These are phyloP conservation scores for Cymbopogon citratus DNA, from an alignment of 176 grass and related monocot genomes.

Conservation along the genomic window DNA sequence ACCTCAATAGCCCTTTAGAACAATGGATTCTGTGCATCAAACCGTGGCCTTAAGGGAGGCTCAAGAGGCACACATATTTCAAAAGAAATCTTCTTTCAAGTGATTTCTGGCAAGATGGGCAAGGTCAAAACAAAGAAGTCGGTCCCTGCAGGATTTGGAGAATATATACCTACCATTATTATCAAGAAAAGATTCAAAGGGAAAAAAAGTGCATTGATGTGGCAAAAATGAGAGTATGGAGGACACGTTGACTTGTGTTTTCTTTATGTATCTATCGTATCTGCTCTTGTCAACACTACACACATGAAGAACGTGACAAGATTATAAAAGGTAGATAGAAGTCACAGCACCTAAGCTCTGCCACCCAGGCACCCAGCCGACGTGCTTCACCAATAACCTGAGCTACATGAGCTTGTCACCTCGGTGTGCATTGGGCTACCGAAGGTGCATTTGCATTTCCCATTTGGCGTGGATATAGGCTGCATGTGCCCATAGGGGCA, in stretches of 20 bases:
- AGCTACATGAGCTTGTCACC: not conserved
- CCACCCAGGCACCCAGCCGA: not conserved
- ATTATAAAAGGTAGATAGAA: not conserved
- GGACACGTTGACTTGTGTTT: not conserved
- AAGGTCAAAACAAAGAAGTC: constrained; percentile 7
- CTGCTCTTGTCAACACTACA: not conserved
- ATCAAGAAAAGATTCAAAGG: constrained; percentile 17
- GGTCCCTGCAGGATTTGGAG: not conserved
- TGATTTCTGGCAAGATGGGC: not conserved
- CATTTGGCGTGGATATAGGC: not conserved
- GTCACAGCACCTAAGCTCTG: not conserved
- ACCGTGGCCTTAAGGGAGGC: constrained; percentile 7
- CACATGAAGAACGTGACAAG: not conserved
- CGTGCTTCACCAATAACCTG: not conserved
- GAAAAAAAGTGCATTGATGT: not conserved
- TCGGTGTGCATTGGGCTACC: not conserved
- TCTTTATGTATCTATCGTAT: not conserved
- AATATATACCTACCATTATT: constrained; percentile 36
- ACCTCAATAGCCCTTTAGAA: constrained; percentile 9
- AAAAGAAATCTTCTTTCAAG: not conserved
- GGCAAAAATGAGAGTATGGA: not conserved
- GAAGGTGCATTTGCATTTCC: not conserved
- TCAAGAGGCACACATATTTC: constrained; percentile 25
- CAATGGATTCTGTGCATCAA: constrained; percentile 1
- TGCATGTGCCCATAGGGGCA: not conserved